Evolutionary conservation across 1,284 basidiomycete genomes (phyloP), one percentile per base, ranked within the genome.

Genomic region (Sanghuangporus sanghuang): DNA sequence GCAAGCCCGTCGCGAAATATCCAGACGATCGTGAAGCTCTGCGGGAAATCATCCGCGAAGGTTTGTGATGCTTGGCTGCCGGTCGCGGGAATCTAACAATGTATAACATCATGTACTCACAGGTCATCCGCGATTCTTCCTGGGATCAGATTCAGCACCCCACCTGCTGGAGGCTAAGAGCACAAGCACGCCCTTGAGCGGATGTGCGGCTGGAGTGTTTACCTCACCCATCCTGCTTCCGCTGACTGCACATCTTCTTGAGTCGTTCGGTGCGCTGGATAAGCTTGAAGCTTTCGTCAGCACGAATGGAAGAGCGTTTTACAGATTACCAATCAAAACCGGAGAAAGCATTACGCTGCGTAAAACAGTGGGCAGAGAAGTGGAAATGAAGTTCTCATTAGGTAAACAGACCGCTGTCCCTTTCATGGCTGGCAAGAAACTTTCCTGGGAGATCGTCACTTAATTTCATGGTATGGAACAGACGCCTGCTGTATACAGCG

Each of bases 1-100:
- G 97, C 83, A 99, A 99, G 77, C 97, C 97, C 0, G 92, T 99
- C 23, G 96, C 97, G 35, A 99, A 99, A 77, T 95, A 87, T 71
- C 96, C 96, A 3, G 89, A 92, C 68, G 97, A 99, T 75, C 83
- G 96, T 35, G 76, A 85, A 69, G 96, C 97, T 9, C 78, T 99
- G 61, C 85, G 88, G 62, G 84, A 92, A 23, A 87, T 96, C 44
- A 85, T 99, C 61, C 81, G 78, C 66, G 85, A 91, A 78, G 93
- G 92, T 92, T 62, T 57, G 75, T 66, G 14, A n/a, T 4, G 27
- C 27, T 32, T 27, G 36, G 40, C 44, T 58, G 42, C 35, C 23
- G 46, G 16, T 44, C 21, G 55, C 40, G 56, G 32, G 14, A 39
- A 14, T 5, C 55, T 32, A 32, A 32, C 27, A 32, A 32, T 32